phyloP scores from a whole-genome alignment of 192 early-diverging fungal genomes.

The Coemansia sp. region DNA sequence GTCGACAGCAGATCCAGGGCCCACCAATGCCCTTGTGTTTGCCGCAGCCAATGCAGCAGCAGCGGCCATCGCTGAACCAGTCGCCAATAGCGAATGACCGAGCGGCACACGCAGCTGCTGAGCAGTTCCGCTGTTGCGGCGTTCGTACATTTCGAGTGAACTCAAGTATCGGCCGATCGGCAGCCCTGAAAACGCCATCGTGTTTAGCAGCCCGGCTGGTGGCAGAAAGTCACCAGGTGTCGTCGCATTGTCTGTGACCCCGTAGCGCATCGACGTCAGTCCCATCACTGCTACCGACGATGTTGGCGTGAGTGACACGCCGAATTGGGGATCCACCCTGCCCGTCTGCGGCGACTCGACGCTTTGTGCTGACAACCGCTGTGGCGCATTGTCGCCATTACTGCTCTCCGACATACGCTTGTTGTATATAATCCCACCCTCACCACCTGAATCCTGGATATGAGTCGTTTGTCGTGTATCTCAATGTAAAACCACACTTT shows the following conservation, averaged over 20 bases:
- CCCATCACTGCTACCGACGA: conserved; percentile 39
- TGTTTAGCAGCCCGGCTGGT: not conserved
- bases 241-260: not conserved
- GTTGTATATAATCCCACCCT: not conserved
- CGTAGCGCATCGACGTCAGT: conserved; percentile 33
- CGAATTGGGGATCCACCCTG: conserved; percentile 11
- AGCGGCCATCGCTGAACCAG: not conserved
- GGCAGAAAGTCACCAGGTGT: not conserved
- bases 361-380: not conserved
- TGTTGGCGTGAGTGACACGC: conserved; percentile 32
- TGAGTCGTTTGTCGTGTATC: not conserved
- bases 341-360: not conserved
- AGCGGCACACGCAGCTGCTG: not conserved
- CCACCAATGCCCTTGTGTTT: not conserved
- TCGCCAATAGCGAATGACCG: not conserved
- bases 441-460: not conserved
- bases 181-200: not conserved
- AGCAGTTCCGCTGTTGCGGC: not conserved
- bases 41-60: not conserved
- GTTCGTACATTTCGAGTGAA: conserved; percentile 21
- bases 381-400: conserved; percentile 15
- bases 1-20: not conserved
- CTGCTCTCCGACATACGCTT: conserved; percentile 1
- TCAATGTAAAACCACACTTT: not conserved
- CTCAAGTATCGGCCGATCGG: conserved; percentile 28